These are phyloP conservation scores for Chaetomium tenue DNA, from an alignment of 495 filamentous ascomycete genomes.

Conservation along the genomic window DNA sequence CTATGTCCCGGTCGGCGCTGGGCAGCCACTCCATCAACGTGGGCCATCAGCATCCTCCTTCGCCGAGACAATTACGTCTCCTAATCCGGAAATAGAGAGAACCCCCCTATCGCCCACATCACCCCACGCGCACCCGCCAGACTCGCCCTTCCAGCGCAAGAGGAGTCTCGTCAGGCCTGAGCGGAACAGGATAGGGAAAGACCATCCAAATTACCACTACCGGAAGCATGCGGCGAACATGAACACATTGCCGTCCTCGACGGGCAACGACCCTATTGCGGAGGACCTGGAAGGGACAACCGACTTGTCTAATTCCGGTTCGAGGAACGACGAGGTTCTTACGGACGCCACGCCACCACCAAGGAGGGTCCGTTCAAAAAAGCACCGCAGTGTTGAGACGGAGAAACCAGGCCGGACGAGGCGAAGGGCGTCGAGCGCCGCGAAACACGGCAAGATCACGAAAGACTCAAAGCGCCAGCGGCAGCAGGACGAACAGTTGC, in stretches of 20 bases:
- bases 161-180: constrained; percentile 86
- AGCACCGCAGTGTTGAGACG: constrained; percentile 29
- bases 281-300: constrained; percentile 61
- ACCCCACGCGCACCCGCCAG: constrained; percentile 25
- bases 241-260: constrained; percentile 81
- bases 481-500: constrained; percentile 61
- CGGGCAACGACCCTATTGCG: constrained; percentile 82
- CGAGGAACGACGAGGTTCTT: constrained; percentile 40
- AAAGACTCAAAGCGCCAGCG: constrained; percentile 59
- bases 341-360: constrained; percentile 44
- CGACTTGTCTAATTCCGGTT: constrained; percentile 42
- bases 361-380: constrained; percentile 28
- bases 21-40: constrained; percentile 47
- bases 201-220: constrained; percentile 94
- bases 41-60: constrained; percentile 50
- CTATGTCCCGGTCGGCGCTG: constrained; percentile 42
- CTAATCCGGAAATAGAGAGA: constrained; percentile 49
- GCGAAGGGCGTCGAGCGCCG: constrained; percentile 36
- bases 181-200: constrained; percentile 71
- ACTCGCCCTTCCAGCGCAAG: constrained; percentile 60
- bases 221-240: constrained; percentile 87
- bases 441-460: constrained; percentile 47
- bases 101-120: constrained; percentile 43
- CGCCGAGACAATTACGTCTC: constrained; percentile 49
- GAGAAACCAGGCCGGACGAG: constrained; percentile 41